Conservation (phyloP, 768 basidiomycete genomes). For the Kwoniella botswanensis region DNA sequence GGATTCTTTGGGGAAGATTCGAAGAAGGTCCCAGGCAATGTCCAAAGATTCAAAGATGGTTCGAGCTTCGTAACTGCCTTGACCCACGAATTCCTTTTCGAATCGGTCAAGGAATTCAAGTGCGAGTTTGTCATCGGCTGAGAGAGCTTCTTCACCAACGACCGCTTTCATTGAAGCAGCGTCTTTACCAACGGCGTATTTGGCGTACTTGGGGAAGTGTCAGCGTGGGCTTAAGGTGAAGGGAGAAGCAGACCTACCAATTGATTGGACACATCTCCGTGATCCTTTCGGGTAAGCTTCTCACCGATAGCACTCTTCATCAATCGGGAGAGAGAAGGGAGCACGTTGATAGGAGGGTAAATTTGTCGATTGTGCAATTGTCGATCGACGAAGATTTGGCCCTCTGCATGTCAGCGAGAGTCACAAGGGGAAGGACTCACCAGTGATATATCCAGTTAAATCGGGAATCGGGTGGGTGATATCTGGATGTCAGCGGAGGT, state of each 20-base stretch:
- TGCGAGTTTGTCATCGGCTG: slow-evolving; percentile 92
- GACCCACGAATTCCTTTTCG: slow-evolving; percentile 94
- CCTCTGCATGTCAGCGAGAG: slow-evolving; percentile 71
- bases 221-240: not conserved
- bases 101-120: slow-evolving; percentile 98
- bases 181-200: slow-evolving; percentile 96
- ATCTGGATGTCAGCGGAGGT: slow-evolving; percentile 63
- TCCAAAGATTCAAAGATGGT: slow-evolving; percentile 97
- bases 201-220: slow-evolving; percentile 73
- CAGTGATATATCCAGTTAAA: slow-evolving; percentile 90
- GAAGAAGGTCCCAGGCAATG: slow-evolving; percentile 92
- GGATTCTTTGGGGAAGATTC: slow-evolving; percentile 98
- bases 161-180: slow-evolving; percentile 99
- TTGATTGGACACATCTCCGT: slow-evolving; percentile 99
- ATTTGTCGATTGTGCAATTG: slow-evolving; percentile 86
- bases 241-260: slow-evolving; percentile 65
- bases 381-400: slow-evolving; percentile 98
- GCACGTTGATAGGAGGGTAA: slow-evolving; percentile 98
- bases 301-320: slow-evolving; percentile 99
- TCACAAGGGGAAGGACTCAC: slow-evolving; percentile 16
- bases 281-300: slow-evolving; percentile 94
- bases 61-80: slow-evolving; percentile 93
- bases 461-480: slow-evolving; percentile 99
- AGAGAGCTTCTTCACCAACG: slow-evolving; percentile 96
- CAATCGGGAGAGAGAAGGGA: slow-evolving; percentile 95